Evolutionary conservation across 352 stramenopile species (phyloP).

Genomic region (Phytophthora melonis): DNA sequence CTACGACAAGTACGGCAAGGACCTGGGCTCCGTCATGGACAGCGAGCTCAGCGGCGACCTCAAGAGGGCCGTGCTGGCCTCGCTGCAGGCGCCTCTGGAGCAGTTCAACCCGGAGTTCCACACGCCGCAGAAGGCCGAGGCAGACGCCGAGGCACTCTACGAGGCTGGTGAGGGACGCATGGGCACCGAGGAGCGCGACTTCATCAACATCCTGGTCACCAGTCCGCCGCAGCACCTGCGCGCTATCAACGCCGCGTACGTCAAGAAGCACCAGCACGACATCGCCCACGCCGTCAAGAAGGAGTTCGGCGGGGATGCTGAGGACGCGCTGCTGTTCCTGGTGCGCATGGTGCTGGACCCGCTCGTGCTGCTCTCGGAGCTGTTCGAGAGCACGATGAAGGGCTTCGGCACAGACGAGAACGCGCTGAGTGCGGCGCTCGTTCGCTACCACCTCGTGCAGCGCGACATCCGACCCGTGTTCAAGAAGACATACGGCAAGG

Average conservation of each 20-base stretch:
- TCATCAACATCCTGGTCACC: slow-evolving; percentile 66
- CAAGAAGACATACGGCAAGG: slow-evolving; percentile 81
- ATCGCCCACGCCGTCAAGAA: slow-evolving; percentile 73
- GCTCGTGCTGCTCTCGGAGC: slow-evolving; percentile 64
- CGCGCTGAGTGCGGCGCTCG: slow-evolving; percentile 59
- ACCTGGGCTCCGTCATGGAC: slow-evolving; percentile 67
- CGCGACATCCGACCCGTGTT: slow-evolving; percentile 78
- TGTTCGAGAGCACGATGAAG: slow-evolving; percentile 83
- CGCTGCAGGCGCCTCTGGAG: slow-evolving; percentile 64
- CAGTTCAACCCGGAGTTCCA: slow-evolving; percentile 67
- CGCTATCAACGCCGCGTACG: slow-evolving; percentile 64
- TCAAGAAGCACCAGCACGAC: slow-evolving; percentile 72
- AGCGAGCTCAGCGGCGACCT: slow-evolving; percentile 76
- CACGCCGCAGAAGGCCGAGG: slow-evolving; percentile 65
- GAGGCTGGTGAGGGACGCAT: slow-evolving; percentile 73
- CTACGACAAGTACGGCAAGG: slow-evolving; percentile 67
- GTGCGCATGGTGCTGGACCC: slow-evolving; percentile 71
- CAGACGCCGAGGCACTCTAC: slow-evolving; percentile 71
- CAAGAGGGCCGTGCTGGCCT: slow-evolving; percentile 76
- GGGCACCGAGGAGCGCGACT: slow-evolving; percentile 72
- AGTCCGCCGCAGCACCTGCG: slow-evolving; percentile 66
- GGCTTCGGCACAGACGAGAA: slow-evolving; percentile 80
- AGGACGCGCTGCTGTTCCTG: slow-evolving; percentile 68
- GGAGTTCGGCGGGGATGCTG: slow-evolving; percentile 66
- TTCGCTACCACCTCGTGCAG: slow-evolving; percentile 85